Evolutionary conservation across 768 basidiomycete genomes (phyloP), one percentile per base, ranked within the genome.

Genomic region (Tricholoma sp.): DNA sequence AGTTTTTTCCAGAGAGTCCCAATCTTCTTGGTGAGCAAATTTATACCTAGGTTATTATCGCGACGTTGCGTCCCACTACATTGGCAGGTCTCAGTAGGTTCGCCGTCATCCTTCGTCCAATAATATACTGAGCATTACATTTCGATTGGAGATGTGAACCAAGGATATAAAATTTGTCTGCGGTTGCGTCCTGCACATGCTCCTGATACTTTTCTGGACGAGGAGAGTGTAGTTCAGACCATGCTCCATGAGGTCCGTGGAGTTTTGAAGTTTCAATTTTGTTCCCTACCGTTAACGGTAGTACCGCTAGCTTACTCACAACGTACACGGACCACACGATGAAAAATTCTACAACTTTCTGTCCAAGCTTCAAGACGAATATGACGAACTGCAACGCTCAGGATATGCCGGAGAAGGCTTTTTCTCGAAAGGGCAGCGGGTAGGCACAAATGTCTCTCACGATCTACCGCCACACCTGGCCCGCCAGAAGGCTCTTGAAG

Each of bases 361-460:
- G 4, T 74, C 81, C 2, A 80, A 78, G 19, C 76, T 96, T 2
- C 88, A 94, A 66, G 88, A 93, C 55, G 95, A 97, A 72, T 94
- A 87, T 63, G 88, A 90, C 39, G 83, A 79, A 2, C 77, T 97
- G 5, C 84, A 85, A 62, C 78, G 84, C 18, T 85, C 83, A 12
- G 95, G 94, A 0, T 98, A 94, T 69, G 77, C 86, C 5, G 94
- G 95, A 12, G 94, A 97, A 70, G 95, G 94, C 2, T 98, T 97
- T 79, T 84, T 84, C 68, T 77, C 86, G 22, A 73, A 78, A n/a
- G 95, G 95, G 1, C 76, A 76, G 11, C 74, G 85, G 22, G 67
- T 98, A 0, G 91, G 93, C n/a, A 64, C 64, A 5, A 80, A 83
- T 31, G 71, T 86, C 18, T 85, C 86, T 1, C 90, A 88, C 63